phyloP scores from a whole-genome alignment of 176 grass and related monocot genomes.

The Olyra latifolia region DNA sequence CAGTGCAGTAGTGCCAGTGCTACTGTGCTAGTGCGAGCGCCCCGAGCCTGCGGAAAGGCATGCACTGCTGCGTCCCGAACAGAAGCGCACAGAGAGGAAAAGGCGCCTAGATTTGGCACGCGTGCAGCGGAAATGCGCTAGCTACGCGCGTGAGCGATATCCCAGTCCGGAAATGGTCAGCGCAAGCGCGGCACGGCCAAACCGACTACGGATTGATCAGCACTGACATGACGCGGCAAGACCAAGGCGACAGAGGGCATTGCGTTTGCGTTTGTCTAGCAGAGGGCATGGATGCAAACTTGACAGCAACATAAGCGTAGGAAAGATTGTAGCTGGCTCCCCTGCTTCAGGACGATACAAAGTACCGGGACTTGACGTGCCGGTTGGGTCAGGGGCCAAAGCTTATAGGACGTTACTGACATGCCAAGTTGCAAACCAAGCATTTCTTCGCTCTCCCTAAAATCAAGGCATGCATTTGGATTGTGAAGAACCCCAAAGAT shows the following conservation, averaged over 20 bases:
- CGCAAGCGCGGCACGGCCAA: neutral
- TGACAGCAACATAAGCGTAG: neutral
- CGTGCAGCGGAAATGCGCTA: conserved; percentile 11
- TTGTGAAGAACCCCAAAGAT: neutral
- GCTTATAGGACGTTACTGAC: neutral
- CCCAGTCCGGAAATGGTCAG: conserved; percentile 8
- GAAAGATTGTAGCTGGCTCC: neutral
- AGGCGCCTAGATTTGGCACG: conserved; percentile 14
- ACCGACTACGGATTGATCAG: neutral
- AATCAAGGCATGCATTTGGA: neutral
- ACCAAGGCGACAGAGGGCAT: neutral
- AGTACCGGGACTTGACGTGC: neutral
- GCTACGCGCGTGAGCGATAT: conserved; percentile 4
- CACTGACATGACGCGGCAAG: neutral
- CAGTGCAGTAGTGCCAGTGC: neutral
- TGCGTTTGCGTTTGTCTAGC: neutral
- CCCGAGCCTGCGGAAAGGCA: too few relatives aligned
- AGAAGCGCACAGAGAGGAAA: neutral
- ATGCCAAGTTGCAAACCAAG: neutral
- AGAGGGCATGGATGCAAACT: neutral
- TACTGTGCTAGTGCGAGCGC: too few relatives aligned
- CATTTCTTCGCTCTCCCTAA: neutral
- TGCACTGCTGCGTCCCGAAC: neutral
- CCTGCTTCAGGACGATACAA: neutral
- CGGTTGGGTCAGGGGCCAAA: neutral